Percentiles rank a stretch among this genome's conserved stretches.
Conservation (phyloP, 2,329 filamentous ascomycete species). For the Colletotrichum cereale region DNA sequence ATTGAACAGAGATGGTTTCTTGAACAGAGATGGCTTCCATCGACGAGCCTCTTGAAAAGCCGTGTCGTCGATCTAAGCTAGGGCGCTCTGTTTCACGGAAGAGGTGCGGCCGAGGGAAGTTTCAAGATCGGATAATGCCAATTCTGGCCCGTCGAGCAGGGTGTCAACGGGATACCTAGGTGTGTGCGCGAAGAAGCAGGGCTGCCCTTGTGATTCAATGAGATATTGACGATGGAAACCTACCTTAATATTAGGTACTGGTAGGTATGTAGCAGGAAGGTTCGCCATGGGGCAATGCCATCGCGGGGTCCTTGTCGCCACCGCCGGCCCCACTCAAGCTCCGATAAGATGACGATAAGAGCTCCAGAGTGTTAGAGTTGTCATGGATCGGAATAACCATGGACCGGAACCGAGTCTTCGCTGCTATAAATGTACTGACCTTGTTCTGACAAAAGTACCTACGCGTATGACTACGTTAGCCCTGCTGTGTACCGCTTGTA, state of each 20-base stretch:
- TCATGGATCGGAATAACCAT: too few relatives aligned
- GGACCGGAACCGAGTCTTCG: too few relatives aligned
- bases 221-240: too few relatives aligned
- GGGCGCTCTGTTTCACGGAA: conserved; percentile 25
- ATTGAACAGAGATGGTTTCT: too few relatives aligned
- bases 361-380: too few relatives aligned
- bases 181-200: too few relatives aligned
- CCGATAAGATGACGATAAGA: conserved; percentile 15
- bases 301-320: conserved; percentile 21
- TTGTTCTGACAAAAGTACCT: too few relatives aligned
- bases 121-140: conserved; percentile 22
- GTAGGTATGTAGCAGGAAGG: background rate
- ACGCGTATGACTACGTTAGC: too few relatives aligned
- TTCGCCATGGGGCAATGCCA: background rate
- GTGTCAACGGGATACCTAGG: background rate
- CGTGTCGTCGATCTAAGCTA: background rate
- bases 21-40: too few relatives aligned
- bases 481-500: too few relatives aligned
- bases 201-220: background rate
- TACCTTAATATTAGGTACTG: too few relatives aligned
- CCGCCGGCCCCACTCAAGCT: conserved; percentile 23
- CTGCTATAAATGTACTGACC: too few relatives aligned
- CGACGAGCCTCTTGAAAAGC: background rate
- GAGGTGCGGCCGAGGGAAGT: conserved; percentile 14
- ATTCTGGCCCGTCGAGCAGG: background rate